Conservation (phyloP, 768 basidiomycete species). For the Tricholoma furcatifolium region DNA sequence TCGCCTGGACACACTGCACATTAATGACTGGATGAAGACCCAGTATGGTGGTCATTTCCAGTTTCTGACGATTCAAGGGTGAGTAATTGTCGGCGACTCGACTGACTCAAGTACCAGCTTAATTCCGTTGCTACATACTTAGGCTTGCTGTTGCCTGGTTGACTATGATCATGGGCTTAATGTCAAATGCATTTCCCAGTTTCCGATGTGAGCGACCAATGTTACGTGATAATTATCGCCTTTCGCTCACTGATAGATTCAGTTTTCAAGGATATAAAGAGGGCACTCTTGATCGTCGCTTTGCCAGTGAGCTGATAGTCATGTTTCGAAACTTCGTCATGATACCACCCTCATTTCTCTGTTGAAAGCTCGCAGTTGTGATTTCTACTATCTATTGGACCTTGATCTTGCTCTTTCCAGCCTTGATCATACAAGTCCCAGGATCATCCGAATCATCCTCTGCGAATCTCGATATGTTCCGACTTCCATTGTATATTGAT, state of each 20-base stretch:
- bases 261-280: conserved; percentile 49
- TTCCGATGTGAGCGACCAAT: conserved; percentile 23
- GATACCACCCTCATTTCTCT: background rate
- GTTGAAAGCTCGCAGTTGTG: conserved; percentile 31
- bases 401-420: conserved; percentile 52
- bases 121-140: background rate
- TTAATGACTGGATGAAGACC: conserved; percentile 30
- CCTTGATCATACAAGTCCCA: conserved; percentile 49
- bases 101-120: background rate
- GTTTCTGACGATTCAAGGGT: conserved; percentile 82
- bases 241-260: conserved; percentile 3
- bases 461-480: conserved; percentile 23
- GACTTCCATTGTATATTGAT: conserved; percentile 55
- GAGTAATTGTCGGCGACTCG: conserved; percentile 14
- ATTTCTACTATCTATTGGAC: conserved; percentile 67
- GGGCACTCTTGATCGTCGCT: conserved; percentile 58
- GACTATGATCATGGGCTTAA: conserved; percentile 33
- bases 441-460: conserved; percentile 26
- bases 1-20: conserved; percentile 23
- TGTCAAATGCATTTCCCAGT: conserved; percentile 31
- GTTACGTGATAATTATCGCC: background rate
- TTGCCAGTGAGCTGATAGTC: conserved; percentile 50
- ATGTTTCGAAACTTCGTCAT: background rate
- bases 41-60: conserved; percentile 68
- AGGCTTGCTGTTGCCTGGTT: conserved; percentile 36